Conservation (phyloP, 768 basidiomycete species). For the Amanita fuliginea region DNA sequence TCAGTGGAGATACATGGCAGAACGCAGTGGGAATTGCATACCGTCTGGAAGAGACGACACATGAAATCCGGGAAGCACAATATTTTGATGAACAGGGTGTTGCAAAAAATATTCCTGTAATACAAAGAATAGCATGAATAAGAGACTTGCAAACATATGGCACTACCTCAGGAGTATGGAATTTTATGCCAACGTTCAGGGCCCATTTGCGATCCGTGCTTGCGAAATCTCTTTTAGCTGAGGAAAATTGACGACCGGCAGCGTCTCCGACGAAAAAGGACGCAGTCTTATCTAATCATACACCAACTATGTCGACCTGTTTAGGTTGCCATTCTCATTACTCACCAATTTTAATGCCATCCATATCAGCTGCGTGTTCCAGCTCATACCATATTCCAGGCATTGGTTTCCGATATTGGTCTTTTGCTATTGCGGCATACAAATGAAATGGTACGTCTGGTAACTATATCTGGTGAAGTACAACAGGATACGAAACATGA, state of each 20-base stretch:
- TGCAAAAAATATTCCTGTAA: slow-evolving; percentile 72
- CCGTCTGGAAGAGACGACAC: slow-evolving; percentile 32
- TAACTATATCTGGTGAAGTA: slow-evolving; percentile 31
- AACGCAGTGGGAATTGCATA: slow-evolving; percentile 17
- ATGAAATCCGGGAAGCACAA: slow-evolving; percentile 56
- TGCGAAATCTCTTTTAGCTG: slow-evolving; percentile 47
- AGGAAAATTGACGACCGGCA: slow-evolving; percentile 49
- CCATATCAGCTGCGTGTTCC: slow-evolving; percentile 44
- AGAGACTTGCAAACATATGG: not conserved
- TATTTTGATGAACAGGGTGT: slow-evolving; percentile 28
- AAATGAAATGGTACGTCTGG: slow-evolving; percentile 64
- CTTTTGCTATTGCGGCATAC: slow-evolving; percentile 66
- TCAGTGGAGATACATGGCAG: not conserved
- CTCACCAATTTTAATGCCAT: slow-evolving; percentile 57
- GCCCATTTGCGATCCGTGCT: slow-evolving; percentile 85
- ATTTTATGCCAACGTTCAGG: slow-evolving; percentile 58
- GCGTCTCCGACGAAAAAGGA: slow-evolving; percentile 89
- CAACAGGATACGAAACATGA: not conserved
- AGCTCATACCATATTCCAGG: slow-evolving; percentile 79
- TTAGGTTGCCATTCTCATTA: not conserved
- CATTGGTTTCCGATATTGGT: slow-evolving; percentile 79
- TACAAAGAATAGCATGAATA: not conserved
- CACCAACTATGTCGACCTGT: not conserved
- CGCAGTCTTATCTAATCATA: slow-evolving; percentile 40
- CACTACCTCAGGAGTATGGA: slow-evolving; percentile 76